Base-by-base conservation (phyloP, 176 grass and related monocot genomes). In the Triticum timopheevii region DNA sequence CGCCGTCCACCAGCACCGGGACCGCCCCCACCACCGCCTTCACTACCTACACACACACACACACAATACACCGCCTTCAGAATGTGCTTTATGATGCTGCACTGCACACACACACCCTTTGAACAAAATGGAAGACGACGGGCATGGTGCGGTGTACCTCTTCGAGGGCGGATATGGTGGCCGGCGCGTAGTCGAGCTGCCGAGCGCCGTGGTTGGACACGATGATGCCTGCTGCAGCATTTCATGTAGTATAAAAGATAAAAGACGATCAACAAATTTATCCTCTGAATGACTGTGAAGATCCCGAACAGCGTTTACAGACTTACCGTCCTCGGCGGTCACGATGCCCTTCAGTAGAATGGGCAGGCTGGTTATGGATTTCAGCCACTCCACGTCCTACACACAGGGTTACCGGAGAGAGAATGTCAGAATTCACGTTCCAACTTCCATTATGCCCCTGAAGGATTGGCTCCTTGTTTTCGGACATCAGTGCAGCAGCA, bases 121-220 rank as follows among this genome's bases (percentile, higher is more conserved):
- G 79, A 20, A 68, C 22, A 64, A 39, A n/a, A 22, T 19, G 59
- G 77, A 61, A 7, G n/a, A 42, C 11, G 13, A 19, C 8, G 7
- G 5, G 58, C 35, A 24, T 2, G 33, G n/a, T 3, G 15, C 7
- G 10, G 30, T 54, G 16, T 88, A 94, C 95, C 92, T 93, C 92
- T 86, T 95, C 91, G 19, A 98, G 95, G 22, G 61, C 89, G 19
- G 89, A 77, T 86, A 98, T 95, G 61, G 93, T 98, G 52, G 95
- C 77, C 1, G 91, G 95, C n/a, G 91, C 54, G 76, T 95, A 93
- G 71, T 98, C 91, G 17, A 95, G 89, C 80, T 98, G 95, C 76
- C 95, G 80, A 8, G 77, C 91, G 38, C 95, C 93, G 4, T 98
- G 95, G 82, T 98, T 98, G 73, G 95, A 98, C 82, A 98, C 95